phyloP scores from a whole-genome alignment of 148 eudicot genomes.

The Bassia scoparia region DNA sequence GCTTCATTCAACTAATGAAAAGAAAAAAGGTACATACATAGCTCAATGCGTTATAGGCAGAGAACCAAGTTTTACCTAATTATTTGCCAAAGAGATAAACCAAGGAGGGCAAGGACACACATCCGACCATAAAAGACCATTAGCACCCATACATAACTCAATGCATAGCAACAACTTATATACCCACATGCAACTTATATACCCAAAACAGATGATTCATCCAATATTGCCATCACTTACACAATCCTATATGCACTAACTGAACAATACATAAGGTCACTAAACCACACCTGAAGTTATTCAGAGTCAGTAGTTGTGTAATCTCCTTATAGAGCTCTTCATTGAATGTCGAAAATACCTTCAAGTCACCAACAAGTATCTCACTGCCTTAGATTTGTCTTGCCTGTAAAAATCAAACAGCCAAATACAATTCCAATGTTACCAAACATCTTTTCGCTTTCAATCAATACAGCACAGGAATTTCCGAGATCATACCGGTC shows the following conservation, averaged over 20 bases:
- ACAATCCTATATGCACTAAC: not conserved
- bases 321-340: constrained; percentile 76
- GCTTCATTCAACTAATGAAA: not conserved
- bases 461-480: not conserved
- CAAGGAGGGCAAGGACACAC: too few species aligned
- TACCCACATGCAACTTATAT: not conserved
- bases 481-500: constrained; percentile 40
- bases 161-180: too few species aligned
- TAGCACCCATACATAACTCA: too few species aligned
- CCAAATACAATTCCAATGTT: not conserved
- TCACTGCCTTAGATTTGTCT: constrained; percentile 85
- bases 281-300: constrained; percentile 60
- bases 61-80: too few species aligned
- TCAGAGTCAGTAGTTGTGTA: constrained; percentile 66
- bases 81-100: too few species aligned
- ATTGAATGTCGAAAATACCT: constrained; percentile 79
- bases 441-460: not conserved
- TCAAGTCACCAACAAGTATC: constrained; percentile 70
- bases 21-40: too few species aligned
- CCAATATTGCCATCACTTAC: not conserved
- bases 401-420: constrained; percentile 46
- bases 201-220: not conserved
- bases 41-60: too few species aligned
- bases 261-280: too few species aligned
- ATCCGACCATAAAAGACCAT: too few species aligned